Conservation (phyloP, 2,329 filamentous ascomycete species). For the Rhinocladiella similis region DNA sequence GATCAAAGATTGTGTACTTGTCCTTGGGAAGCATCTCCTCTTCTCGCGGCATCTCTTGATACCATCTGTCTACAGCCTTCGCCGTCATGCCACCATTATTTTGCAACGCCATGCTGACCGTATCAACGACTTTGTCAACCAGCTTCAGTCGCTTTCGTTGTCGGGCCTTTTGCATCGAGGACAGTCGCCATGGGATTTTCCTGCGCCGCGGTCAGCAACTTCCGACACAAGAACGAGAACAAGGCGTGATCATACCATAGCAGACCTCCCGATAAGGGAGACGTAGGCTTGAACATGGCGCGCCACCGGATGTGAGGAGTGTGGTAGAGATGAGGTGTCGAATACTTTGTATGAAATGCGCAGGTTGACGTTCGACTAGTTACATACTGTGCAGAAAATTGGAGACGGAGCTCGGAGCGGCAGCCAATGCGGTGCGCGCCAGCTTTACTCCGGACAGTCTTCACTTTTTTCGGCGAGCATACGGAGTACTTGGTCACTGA, state of each 20-base stretch:
- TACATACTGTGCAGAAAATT: too few species aligned
- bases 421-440: constrained; percentile 1
- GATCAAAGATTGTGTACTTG: constrained; percentile 97
- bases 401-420: background rate
- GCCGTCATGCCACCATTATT: constrained; percentile 69
- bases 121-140: constrained; percentile 85
- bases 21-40: constrained; percentile 92
- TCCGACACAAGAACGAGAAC: background rate
- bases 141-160: constrained; percentile 79
- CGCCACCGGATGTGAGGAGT: background rate
- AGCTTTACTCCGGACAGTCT: background rate
- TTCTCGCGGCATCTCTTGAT: constrained; percentile 92
- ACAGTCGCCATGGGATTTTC: constrained; percentile 98
- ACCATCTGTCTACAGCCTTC: constrained; percentile 85
- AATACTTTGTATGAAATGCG: too few species aligned
- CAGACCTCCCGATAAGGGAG: constrained; percentile 74
- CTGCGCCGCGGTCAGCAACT: constrained; percentile 40
- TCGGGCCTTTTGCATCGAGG: constrained; percentile 82
- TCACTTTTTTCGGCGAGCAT: too few species aligned
- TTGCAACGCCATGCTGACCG: constrained; percentile 74
- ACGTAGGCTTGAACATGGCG: constrained; percentile 81
- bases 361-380: background rate
- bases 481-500: background rate
- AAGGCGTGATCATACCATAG: constrained; percentile 63
- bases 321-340: too few species aligned